These are phyloP conservation scores for Filobasidium wieringae DNA, from an alignment of 768 basidiomycete species.

Conservation along the genomic window DNA sequence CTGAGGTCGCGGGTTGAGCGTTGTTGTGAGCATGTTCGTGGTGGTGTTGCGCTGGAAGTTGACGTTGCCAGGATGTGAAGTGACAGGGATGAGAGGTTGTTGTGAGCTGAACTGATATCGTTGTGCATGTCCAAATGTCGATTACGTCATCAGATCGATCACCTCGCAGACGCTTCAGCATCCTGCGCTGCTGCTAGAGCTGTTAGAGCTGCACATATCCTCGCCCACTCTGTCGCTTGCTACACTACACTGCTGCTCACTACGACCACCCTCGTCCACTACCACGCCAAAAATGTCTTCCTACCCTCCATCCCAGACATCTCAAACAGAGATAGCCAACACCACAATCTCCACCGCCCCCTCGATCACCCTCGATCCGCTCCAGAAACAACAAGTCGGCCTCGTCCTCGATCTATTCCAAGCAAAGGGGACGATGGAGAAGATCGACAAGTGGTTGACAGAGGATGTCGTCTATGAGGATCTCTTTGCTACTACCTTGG, in stretches of 20 bases:
- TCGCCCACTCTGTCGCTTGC: no score
- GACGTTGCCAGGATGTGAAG: background rate
- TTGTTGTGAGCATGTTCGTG: background rate
- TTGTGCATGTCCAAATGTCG: no score
- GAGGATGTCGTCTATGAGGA: slow-evolving; percentile 36
- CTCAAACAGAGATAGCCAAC: slow-evolving; percentile 13
- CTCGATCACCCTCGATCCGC: slow-evolving; percentile 15
- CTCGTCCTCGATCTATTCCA: slow-evolving; percentile 34
- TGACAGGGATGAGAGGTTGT: no score
- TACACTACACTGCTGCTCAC: no score
- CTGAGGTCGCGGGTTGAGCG: background rate
- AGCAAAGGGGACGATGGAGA: slow-evolving; percentile 30
- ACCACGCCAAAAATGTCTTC: background rate
- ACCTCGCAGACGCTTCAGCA: no score
- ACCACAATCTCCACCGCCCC: slow-evolving; percentile 17
- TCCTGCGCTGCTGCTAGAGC: no score
- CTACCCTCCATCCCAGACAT: background rate
- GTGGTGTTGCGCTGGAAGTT: background rate
- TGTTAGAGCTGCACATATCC: no score
- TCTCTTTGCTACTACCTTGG: slow-evolving; percentile 28
- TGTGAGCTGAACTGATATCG: no score
- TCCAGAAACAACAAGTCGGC: slow-evolving; percentile 26
- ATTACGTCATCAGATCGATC: no score
- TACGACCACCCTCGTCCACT: no score
- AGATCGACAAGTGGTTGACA: slow-evolving; percentile 24